These are phyloP conservation scores for Coleophoma crateriformis DNA, from an alignment of 2,329 filamentous ascomycete species.

Conservation along the genomic window DNA sequence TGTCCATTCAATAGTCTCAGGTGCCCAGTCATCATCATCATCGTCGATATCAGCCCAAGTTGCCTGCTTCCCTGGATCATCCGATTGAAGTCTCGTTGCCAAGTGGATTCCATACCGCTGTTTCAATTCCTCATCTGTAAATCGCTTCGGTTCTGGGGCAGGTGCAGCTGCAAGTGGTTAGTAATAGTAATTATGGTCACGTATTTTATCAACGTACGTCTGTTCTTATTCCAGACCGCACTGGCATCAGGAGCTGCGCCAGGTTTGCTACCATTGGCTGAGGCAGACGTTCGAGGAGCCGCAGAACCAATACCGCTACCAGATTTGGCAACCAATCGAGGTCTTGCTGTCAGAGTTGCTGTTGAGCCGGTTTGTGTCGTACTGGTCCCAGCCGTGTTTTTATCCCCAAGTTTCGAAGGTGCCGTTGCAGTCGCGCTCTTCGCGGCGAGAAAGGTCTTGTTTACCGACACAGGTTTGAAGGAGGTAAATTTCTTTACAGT, in stretches of 20 bases:
- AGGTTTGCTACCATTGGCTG: slow-evolving; percentile 50
- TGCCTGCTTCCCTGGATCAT: slow-evolving; percentile 67
- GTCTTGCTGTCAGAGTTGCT: slow-evolving; percentile 50
- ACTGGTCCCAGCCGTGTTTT: slow-evolving; percentile 38
- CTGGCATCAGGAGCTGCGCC: slow-evolving; percentile 62
- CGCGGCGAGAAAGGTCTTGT: slow-evolving; percentile 75
- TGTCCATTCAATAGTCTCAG: slow-evolving; percentile 81
- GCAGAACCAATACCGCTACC: slow-evolving; percentile 54
- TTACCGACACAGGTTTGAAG: slow-evolving; percentile 83
- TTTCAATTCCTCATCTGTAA: slow-evolving; percentile 79
- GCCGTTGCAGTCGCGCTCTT: slow-evolving; percentile 47
- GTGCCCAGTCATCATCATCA: slow-evolving; percentile 82
- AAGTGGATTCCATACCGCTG: slow-evolving; percentile 85
- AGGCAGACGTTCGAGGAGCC: slow-evolving; percentile 34
- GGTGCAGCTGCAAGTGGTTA: slow-evolving; percentile 43
- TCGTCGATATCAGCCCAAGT: slow-evolving; percentile 92
- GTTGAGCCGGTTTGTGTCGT: slow-evolving; percentile 39
- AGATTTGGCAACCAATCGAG: slow-evolving; percentile 71
- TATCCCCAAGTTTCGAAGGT: slow-evolving; percentile 45
- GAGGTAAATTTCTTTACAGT: slow-evolving; percentile 67
- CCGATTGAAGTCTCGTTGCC: slow-evolving; percentile 70
- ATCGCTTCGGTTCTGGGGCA: slow-evolving; percentile 69
- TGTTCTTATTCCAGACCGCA: slow-evolving; percentile 86
- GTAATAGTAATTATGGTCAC: slow-evolving; percentile 10
- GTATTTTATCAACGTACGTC: slow-evolving; percentile 51